phyloP scores from a whole-genome alignment of 192 early-diverging fungal species.

The Backusella parvicylindrica region DNA sequence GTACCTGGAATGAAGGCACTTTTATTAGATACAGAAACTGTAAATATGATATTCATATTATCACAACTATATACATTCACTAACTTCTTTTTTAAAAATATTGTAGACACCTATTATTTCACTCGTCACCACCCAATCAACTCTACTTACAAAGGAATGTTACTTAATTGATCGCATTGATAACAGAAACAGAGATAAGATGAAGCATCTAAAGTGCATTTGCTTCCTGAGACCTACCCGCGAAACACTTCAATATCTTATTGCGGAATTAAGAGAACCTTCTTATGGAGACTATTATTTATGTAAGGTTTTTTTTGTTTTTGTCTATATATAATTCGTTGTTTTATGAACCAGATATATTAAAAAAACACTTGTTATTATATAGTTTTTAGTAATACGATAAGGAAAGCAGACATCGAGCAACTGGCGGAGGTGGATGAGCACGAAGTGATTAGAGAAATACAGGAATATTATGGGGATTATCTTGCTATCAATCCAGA shows the following conservation, averaged over 20 bases:
- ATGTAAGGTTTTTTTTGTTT: constrained; percentile 47
- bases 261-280: constrained; percentile 89
- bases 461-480: constrained; percentile 97
- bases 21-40: constrained; percentile 89
- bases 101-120: constrained; percentile 90
- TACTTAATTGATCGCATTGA: constrained; percentile 95
- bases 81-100: constrained; percentile 1
- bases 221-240: constrained; percentile 87
- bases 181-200: constrained; percentile 78
- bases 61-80: not conserved
- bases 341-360: not conserved
- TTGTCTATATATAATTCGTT: not conserved
- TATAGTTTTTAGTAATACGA: constrained; percentile 89
- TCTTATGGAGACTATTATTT: constrained; percentile 96
- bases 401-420: constrained; percentile 90
- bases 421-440: constrained; percentile 94
- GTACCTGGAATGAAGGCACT: constrained; percentile 98
- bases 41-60: constrained; percentile 27
- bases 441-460: constrained; percentile 89
- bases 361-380: too few relatives aligned
- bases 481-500: constrained; percentile 81
- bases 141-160: constrained; percentile 86
- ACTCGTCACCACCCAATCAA: constrained; percentile 89
- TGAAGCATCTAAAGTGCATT: constrained; percentile 94
- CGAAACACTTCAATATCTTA: constrained; percentile 79